Conservation (phyloP, 768 basidiomycete species). For the Tricholoma sp. region DNA sequence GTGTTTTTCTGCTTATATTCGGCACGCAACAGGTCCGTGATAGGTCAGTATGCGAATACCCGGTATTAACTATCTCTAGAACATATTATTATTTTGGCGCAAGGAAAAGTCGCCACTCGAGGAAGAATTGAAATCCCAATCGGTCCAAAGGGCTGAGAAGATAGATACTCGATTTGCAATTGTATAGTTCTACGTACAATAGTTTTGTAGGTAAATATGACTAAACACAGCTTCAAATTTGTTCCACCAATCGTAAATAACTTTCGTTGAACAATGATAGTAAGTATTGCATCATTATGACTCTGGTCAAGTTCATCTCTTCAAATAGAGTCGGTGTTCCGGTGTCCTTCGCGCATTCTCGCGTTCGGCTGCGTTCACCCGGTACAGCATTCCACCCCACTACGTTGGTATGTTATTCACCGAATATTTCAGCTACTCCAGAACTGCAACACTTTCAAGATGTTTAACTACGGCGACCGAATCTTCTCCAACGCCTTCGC, state of each 20-base stretch:
- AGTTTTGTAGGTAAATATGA: slow-evolving; percentile 18
- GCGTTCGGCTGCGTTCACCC: slow-evolving; percentile 32
- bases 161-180: too few species aligned
- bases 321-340: slow-evolving; percentile 40
- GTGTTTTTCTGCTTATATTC: too few species aligned
- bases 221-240: slow-evolving; percentile 28
- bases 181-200: too few species aligned
- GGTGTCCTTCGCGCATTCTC: slow-evolving; percentile 36
- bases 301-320: slow-evolving; percentile 1
- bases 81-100: too few species aligned
- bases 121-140: too few species aligned
- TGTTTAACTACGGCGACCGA: slow-evolving; percentile 54
- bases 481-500: slow-evolving; percentile 33
- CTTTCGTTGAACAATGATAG: slow-evolving; percentile 31
- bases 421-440: slow-evolving; percentile 27
- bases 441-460: slow-evolving; percentile 39
- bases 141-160: too few species aligned
- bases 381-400: slow-evolving; percentile 21
- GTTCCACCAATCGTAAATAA: too few species aligned
- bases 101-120: too few species aligned
- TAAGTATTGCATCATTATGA: slow-evolving; percentile 20
- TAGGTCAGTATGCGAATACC: too few species aligned
- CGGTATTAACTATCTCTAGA: too few species aligned
- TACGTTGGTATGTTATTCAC: slow-evolving; percentile 7
- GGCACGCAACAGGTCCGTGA: too few species aligned